Evolutionary conservation across 108 stramenopile species (phyloP).

Genomic region (Pelagomonas calceolata): DNA sequence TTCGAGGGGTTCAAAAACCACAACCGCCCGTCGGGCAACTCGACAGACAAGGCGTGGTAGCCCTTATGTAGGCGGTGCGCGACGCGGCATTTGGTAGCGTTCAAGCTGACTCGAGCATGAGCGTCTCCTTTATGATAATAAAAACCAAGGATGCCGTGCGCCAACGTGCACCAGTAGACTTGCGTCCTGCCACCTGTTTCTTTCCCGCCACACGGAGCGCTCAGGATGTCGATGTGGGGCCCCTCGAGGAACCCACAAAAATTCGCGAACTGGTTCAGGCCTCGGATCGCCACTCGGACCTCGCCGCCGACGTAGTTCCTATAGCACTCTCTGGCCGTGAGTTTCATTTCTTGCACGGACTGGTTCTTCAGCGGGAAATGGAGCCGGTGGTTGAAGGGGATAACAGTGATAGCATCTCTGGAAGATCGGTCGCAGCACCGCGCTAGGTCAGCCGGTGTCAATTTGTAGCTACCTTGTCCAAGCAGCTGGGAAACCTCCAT

Average conservation of each 20-base stretch:
- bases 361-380: neutral
- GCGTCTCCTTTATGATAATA: neutral
- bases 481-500: neutral
- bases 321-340: too few relatives aligned
- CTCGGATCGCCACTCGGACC: neutral
- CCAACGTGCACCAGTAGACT: neutral
- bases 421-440: neutral
- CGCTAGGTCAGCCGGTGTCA: neutral
- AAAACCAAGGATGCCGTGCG: neutral
- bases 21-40: neutral
- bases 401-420: neutral
- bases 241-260: neutral
- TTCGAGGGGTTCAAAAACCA: neutral
- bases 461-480: neutral
- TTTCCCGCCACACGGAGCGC: neutral
- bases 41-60: neutral
- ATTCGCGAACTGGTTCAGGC: neutral
- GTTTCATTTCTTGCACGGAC: too few relatives aligned
- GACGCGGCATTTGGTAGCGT: neutral
- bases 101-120: neutral
- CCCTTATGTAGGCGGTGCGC: neutral
- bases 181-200: neutral
- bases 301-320: neutral
- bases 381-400: neutral
- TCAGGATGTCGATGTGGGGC: neutral